Base-by-base conservation (phyloP, 129 eudicot species). In the Arctium lappa region DNA sequence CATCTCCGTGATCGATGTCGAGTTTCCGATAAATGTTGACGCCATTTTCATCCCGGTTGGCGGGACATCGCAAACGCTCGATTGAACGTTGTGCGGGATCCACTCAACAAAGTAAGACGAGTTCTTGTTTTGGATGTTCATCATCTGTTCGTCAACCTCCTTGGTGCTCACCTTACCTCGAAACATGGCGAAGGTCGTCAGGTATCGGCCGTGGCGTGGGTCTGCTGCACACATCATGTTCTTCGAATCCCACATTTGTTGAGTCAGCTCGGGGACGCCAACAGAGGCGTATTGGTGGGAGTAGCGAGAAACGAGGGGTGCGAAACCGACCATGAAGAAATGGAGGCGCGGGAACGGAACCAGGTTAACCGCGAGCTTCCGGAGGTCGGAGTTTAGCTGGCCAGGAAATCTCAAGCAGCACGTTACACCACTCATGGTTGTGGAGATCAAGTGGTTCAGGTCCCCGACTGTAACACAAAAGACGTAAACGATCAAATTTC, bases 201-300 rank as follows among this genome's bases (percentile, higher is more conserved):
- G 74, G 85, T 90, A 90, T 6, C 94, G 86, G 31, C 94, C 94
- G n/a, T 88, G 88, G 6, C 94, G 88, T 53, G 94, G 94, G 86
- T 90, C 91, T 6, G 94, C 94, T 10, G 94, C 94, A 56, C 93
- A 90, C 93, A 88, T 90, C 93, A 90, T 90, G 86, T 88, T 90
- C 79, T 88, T 90, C n/a, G 94, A 86, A 36, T 91, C 94, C 94
- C 94, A 91, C 95, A 91, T 91, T 31, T 91, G 95, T 29, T 89
- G 92, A 15, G 95, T 91, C 74, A 91, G 77, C 75, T 91, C 95
- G 7, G 95, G 92, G 69, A 91, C 95, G 11, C 87, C 85, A 32
- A 91, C 87, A 68, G 92, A 79, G 10, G 87, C 75, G 79, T 91
- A 91, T 70, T 89, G 88, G 48, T 91, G 91, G 76, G 95, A 91